Base-by-base conservation (phyloP, 2,329 filamentous ascomycete species). In the Ceratocystis smalleyi region DNA sequence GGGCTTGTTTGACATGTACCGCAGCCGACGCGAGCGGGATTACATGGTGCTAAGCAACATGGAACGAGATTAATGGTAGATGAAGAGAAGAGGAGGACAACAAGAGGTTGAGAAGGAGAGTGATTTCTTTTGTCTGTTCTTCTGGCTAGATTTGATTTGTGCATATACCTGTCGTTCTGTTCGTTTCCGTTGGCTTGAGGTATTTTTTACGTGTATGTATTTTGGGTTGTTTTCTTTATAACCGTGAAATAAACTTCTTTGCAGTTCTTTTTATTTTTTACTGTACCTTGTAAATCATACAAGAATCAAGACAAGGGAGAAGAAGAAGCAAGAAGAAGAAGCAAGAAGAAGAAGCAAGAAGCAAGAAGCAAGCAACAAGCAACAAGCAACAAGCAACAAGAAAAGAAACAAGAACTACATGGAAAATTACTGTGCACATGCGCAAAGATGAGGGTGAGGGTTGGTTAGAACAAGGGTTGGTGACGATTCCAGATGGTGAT, bases 21-120 rank as follows among this genome's bases (percentile, higher is more conserved):
- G 47, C 49, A 45, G 40, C 40, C 22, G 35, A 24, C 62, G 15
- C 10, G 59, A 24, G 43, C 17, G 78, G 59, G 82, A 82, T 4
- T 86, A 86, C 69, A 80, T 86, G 59, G 81, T 82, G 63, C 72
- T 86, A 67, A 75, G 79, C 62, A 79, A 77, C 63, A 71, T 84
- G 65, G 81, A 83, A 55, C 64, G 63, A 35, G 68, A 69, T 8
- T 68, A 68, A 40, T 6, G 15, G 5, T 10, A 32, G 10, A 5
- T 27, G 27, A 12, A 15, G 49, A 12, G 51, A 12, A 17, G 22
- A 17, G 27, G 5, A 17, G 51, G 24, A 5, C 22, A 24, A 51
- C 3, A 17, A 24, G 24, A 27, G 12, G 8, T 40, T 49, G 45
- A 22, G 45, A 22, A n/a, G 45, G 17, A 47, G 22, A n/a, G 10